phyloP scores from a whole-genome alignment of 306 rosid genomes.

The Inga laurina region DNA sequence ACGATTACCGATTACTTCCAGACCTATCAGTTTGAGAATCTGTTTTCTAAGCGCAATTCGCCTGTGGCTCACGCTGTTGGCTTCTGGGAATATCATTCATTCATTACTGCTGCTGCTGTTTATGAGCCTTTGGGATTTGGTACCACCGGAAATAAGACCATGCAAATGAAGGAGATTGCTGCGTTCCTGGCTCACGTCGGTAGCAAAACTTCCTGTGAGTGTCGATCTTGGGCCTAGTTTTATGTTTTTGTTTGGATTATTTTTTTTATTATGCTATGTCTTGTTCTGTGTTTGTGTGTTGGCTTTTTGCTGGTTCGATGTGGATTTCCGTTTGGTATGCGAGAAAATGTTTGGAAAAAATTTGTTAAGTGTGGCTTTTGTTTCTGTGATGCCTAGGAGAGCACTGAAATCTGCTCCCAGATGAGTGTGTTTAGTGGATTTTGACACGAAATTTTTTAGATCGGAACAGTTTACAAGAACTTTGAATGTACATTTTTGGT shows the following conservation, averaged over 20 bases:
- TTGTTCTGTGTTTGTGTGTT: neutral
- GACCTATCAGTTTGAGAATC: conserved; percentile 81
- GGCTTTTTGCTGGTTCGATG: neutral
- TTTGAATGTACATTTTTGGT: neutral
- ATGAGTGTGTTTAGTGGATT: neutral
- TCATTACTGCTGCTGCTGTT: conserved; percentile 63
- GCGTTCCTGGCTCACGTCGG: conserved; percentile 92
- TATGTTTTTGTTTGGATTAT: neutral
- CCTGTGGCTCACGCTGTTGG: conserved; percentile 87
- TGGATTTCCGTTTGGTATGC: neutral
- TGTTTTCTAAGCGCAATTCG: conserved; percentile 67
- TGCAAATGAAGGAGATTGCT: conserved; percentile 85
- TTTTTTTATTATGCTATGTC: neutral
- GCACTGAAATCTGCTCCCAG: neutral
- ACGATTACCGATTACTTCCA: conserved; percentile 71
- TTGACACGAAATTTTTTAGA: neutral
- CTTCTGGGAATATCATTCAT: conserved; percentile 82
- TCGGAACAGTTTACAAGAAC: neutral
- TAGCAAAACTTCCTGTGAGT: conserved; percentile 80
- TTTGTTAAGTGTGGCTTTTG: neutral
- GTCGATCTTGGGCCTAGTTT: neutral
- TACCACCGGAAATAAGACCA: conserved; percentile 72
- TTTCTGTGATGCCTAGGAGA: neutral
- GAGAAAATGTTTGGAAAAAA: neutral
- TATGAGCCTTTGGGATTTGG: conserved; percentile 81